Evolutionary conservation across 345 rosid genomes (phyloP).

Genomic region (Corymbia maculata): DNA sequence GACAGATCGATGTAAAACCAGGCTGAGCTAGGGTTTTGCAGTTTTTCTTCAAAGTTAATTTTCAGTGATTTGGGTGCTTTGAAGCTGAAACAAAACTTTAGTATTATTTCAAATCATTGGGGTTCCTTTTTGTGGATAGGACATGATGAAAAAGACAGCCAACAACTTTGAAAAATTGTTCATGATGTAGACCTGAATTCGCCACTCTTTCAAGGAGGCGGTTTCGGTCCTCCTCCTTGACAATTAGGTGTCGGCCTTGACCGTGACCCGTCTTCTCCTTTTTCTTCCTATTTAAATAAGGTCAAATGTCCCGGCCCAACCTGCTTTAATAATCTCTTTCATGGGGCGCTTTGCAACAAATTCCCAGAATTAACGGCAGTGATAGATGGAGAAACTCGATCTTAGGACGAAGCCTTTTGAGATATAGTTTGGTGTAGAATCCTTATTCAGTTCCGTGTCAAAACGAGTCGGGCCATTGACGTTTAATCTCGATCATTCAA

Average conservation of each 20-base stretch:
- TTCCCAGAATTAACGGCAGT: neutral
- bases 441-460: neutral
- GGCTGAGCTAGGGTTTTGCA: neutral
- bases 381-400: neutral
- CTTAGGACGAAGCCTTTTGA: neutral
- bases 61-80: neutral
- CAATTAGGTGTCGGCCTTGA: neutral
- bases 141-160: neutral
- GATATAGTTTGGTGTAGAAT: neutral
- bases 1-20: neutral
- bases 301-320: neutral
- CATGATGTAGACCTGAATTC: neutral
- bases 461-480: neutral
- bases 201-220: neutral
- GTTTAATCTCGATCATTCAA: neutral
- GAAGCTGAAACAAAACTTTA: neutral
- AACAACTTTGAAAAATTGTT: neutral
- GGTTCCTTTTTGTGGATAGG: neutral
- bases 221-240: neutral
- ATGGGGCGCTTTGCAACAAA: neutral
- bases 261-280: neutral
- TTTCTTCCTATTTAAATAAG: neutral
- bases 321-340: neutral
- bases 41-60: too few species aligned
- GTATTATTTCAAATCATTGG: neutral